phyloP scores from a whole-genome alignment of 2,329 filamentous ascomycete genomes.

The Claviceps pazoutovae region DNA sequence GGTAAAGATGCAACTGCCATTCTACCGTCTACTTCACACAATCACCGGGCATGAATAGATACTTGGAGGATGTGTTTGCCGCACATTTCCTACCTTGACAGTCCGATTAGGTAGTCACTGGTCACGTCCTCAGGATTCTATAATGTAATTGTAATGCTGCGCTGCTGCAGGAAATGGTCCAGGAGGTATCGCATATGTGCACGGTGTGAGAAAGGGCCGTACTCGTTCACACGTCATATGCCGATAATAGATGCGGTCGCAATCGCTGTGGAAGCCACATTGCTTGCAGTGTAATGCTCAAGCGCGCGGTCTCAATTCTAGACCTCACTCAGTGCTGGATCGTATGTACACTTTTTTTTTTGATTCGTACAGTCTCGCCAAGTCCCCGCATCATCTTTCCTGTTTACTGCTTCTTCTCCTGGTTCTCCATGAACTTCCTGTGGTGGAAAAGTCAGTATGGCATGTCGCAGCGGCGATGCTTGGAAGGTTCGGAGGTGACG shows the following conservation, averaged over 20 bases:
- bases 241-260: not conserved
- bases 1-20: not conserved
- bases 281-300: not conserved
- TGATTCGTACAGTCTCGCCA: constrained; percentile 15
- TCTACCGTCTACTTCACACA: not conserved
- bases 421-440: constrained; percentile 27
- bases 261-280: not conserved
- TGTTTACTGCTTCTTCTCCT: constrained; percentile 27
- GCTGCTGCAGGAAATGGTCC: not conserved
- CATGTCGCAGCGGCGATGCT: not conserved
- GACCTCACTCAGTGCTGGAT: not conserved
- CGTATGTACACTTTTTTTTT: constrained; percentile 20
- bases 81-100: not conserved
- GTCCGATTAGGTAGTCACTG: no score
- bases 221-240: not conserved
- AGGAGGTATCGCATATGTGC: not conserved
- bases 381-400: constrained; percentile 6
- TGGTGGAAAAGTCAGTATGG: not conserved
- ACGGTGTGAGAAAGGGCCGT: not conserved
- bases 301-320: not conserved
- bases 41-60: not conserved
- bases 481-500: constrained; percentile 17
- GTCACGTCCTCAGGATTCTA: not conserved
- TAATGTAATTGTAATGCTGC: not conserved
- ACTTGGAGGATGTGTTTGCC: not conserved